These are phyloP conservation scores for Wickerhamiella pararugosa DNA, from an alignment of 1,139 yeast genomes.

Conservation along the genomic window DNA sequence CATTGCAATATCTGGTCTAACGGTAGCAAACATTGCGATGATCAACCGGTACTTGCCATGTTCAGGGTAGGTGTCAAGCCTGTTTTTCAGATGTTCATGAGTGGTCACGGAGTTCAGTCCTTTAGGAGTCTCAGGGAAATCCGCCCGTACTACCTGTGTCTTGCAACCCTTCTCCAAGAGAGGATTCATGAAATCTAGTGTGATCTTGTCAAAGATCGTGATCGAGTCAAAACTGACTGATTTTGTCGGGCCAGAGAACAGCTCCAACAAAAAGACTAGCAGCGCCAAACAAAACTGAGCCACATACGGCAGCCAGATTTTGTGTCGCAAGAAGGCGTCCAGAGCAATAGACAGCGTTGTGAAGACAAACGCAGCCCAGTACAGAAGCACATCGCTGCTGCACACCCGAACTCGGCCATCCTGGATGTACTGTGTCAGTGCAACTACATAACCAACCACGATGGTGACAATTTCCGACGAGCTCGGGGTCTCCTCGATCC, in stretches of 20 bases:
- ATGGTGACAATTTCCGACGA: constrained; percentile 8
- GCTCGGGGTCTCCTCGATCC: constrained; percentile 6
- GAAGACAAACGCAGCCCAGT: constrained; percentile 12
- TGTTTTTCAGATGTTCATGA: constrained; percentile 7
- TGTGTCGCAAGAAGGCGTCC: constrained; percentile 9
- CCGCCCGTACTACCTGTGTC: constrained; percentile 52
- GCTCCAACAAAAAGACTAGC: neutral
- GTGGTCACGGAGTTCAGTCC: constrained; percentile 12
- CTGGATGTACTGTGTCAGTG: constrained; percentile 12
- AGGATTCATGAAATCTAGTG: constrained; percentile 79
- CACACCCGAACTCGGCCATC: constrained; percentile 16
- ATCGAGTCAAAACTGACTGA: constrained; percentile 38
- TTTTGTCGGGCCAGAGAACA: constrained; percentile 4
- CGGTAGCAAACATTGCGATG: constrained; percentile 42
- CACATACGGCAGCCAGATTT: neutral
- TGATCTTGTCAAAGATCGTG: constrained; percentile 56
- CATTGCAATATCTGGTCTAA: constrained; percentile 48
- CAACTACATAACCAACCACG: constrained; percentile 6
- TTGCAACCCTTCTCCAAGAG: constrained; percentile 65
- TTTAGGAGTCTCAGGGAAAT: constrained; percentile 46
- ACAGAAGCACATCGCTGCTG: constrained; percentile 13
- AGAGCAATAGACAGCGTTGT: constrained; percentile 10
- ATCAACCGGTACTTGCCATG: constrained; percentile 33
- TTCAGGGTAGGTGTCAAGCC: constrained; percentile 43
- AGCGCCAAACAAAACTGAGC: neutral